Evolutionary conservation across 2,329 filamentous ascomycete species (phyloP), one percentile per base, ranked within the genome.

Genomic region (Dactylellina leptospora): DNA sequence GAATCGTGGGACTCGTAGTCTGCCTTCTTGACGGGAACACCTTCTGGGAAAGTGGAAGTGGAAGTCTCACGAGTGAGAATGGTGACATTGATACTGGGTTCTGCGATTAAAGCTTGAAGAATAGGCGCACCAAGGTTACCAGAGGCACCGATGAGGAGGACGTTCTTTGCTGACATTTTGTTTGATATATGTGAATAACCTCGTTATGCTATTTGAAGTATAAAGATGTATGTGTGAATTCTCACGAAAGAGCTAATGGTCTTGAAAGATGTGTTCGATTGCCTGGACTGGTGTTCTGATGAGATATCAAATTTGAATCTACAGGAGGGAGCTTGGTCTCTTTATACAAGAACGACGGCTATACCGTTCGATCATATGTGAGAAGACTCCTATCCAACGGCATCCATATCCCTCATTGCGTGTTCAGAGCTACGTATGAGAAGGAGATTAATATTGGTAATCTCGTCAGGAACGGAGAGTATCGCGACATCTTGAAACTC

Each of bases 41-140:
- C 76, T 0, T 78, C 56, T 1, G 81, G 80, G 61, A 79, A 76
- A 0, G 77, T 77, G 25, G 80, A 78, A 5, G 75, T 76, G 3
- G 83, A 85, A 38, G 80, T 78, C 18, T 76, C 61, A 18, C 87
- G 85, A 22, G 83, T 84, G 50, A 88, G 81, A 38, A 86, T 81
- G 6, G 84, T 86, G 59, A 87, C 79, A 61, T 82, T 80, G 79
- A 88, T 27, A 27, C 55, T 38, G 18, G 74, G 63, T 4, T 72
- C 59, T 54, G 68, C 68, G 10, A 59, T 22, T 9, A 72, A 30
- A 16, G 59, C 68, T 16, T 60, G 25, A 16, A 72, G 36, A 28
- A 72, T 54, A 11, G 59, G 68, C 8, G 27, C 42, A 11, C 68
- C 68, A 44, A 72, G 5, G 18, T 64, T 64, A 27, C 68, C 68